These are phyloP conservation scores for Talaromyces sp. DNA, from an alignment of 2,329 filamentous ascomycete species.

Conservation along the genomic window DNA sequence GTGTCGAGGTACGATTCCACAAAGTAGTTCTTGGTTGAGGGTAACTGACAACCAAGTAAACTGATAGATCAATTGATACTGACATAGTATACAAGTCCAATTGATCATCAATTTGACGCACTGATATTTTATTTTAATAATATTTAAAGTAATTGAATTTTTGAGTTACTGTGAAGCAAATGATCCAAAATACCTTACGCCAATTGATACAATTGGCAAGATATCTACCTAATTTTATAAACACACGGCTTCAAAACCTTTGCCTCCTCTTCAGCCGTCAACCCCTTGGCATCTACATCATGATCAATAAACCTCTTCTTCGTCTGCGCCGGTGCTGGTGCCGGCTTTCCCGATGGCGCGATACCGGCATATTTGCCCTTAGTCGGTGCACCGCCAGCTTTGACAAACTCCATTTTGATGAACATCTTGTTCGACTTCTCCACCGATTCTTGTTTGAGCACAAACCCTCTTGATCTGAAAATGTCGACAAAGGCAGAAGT, in stretches of 20 bases:
- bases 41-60: too few species aligned
- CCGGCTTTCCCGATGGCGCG: conserved; percentile 15
- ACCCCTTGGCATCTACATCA: conserved; percentile 47
- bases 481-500: conserved; percentile 83
- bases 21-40: too few species aligned
- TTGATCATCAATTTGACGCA: too few species aligned
- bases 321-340: conserved; percentile 30
- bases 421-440: conserved; percentile 97
- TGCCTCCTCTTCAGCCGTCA: conserved; percentile 56
- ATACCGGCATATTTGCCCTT: conserved; percentile 64
- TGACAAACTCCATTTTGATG: conserved; percentile 92
- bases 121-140: too few species aligned
- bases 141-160: too few species aligned
- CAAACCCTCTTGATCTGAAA: conserved; percentile 73
- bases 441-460: conserved; percentile 68
- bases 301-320: conserved; percentile 56
- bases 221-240: conserved; percentile 74
- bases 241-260: conserved; percentile 90
- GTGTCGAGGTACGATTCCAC: too few species aligned
- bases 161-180: too few species aligned
- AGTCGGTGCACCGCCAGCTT: conserved; percentile 63
- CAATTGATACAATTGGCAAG: neutral
- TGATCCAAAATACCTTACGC: neutral
- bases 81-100: too few species aligned
- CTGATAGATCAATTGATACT: too few species aligned